Percentiles rank a stretch among this genome's conserved stretches.
phyloP scores from a whole-genome alignment of 2,329 filamentous ascomycete genomes.

The Lecanicillium sp. region DNA sequence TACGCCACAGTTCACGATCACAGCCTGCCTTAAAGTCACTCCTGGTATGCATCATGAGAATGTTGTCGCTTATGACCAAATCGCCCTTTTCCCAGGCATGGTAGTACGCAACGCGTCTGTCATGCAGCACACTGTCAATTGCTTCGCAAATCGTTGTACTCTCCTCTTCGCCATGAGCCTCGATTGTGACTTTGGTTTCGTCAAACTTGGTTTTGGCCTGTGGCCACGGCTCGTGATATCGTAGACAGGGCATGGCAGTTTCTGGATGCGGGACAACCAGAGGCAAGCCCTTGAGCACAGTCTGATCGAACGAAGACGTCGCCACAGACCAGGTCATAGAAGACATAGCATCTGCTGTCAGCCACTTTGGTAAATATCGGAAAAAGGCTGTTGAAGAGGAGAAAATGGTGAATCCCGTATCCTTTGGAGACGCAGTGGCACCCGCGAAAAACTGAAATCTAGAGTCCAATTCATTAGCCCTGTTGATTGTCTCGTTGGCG shows the following conservation, averaged over 20 bases:
- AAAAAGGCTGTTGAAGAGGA: slow-evolving; percentile 43
- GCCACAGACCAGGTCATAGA: slow-evolving; percentile 39
- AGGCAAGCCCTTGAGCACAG: slow-evolving; percentile 33
- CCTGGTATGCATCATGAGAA: slow-evolving; percentile 40
- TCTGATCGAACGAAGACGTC: slow-evolving; percentile 38
- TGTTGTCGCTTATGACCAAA: slow-evolving; percentile 44
- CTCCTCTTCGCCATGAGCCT: slow-evolving; percentile 23
- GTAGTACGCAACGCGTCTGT: slow-evolving; percentile 40
- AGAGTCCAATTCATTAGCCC: not conserved
- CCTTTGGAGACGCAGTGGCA: slow-evolving; percentile 35
- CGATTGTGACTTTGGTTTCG: slow-evolving; percentile 34
- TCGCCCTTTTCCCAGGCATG: slow-evolving; percentile 49
- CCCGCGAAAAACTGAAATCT: slow-evolving; percentile 47
- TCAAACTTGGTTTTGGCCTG: slow-evolving; percentile 42
- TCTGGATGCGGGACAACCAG: slow-evolving; percentile 37
- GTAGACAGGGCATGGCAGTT: slow-evolving; percentile 38
- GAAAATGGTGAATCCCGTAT: slow-evolving; percentile 48
- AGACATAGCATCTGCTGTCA: slow-evolving; percentile 27
- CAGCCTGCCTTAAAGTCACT: slow-evolving; percentile 35
- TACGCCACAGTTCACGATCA: slow-evolving; percentile 41
- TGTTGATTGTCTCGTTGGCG: too few relatives aligned
- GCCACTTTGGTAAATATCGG: slow-evolving; percentile 31
- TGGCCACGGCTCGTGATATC: slow-evolving; percentile 49
- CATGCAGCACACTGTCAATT: slow-evolving; percentile 37
- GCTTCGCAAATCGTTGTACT: slow-evolving; percentile 27